Evolutionary conservation across 1,284 basidiomycete genomes (phyloP).

Genomic region (Cryptococcus amylolentus): DNA sequence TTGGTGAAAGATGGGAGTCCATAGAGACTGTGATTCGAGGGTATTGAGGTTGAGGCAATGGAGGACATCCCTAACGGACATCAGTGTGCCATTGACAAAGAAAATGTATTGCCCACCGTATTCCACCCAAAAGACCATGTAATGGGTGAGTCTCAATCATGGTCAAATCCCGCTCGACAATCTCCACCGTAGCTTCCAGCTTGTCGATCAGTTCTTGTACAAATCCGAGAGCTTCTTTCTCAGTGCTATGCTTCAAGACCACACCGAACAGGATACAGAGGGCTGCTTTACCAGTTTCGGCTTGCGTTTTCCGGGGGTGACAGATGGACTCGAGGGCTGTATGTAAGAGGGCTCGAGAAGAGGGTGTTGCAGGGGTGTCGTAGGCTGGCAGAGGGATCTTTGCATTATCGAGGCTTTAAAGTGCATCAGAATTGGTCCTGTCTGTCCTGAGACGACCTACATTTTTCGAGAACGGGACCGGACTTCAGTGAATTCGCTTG

Average conservation of each 20-base stretch:
- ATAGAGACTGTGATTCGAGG: constrained; percentile 10
- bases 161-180: constrained; percentile 31
- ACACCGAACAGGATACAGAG: constrained; percentile 41
- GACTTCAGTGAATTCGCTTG: constrained; percentile 45
- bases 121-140: constrained; percentile 41
- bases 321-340: constrained; percentile 33
- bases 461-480: constrained; percentile 33
- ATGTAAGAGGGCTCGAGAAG: constrained; percentile 16
- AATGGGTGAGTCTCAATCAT: constrained; percentile 36
- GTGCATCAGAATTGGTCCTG: background rate
- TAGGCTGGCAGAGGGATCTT: constrained; percentile 39
- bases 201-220: constrained; percentile 21
- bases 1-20: constrained; percentile 26
- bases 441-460: constrained; percentile 25
- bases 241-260: constrained; percentile 15
- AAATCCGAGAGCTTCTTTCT: constrained; percentile 17
- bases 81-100: constrained; percentile 1
- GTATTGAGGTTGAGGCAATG: constrained; percentile 18
- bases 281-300: constrained; percentile 42
- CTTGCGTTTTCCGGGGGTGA: constrained; percentile 45
- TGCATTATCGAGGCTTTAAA: constrained; percentile 31
- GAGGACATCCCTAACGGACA: constrained; percentile 27
- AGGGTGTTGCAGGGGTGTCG: constrained; percentile 16
- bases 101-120: constrained; percentile 23
- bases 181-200: constrained; percentile 29